These are phyloP conservation scores for Russula brevipes DNA, from an alignment of 768 basidiomycete genomes.

Conservation along the genomic window DNA sequence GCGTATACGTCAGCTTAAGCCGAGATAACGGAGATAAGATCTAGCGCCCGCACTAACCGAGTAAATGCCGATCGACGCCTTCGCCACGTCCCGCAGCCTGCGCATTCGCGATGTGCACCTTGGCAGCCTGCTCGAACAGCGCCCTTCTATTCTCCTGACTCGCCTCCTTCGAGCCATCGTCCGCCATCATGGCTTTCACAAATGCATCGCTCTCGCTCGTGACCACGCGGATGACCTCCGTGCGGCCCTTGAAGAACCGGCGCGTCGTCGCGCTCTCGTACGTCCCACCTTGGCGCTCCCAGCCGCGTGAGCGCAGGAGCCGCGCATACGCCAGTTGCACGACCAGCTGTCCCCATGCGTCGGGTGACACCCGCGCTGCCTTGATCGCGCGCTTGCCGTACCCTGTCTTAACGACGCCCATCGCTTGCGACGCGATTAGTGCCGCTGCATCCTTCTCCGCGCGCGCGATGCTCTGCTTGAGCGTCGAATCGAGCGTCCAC, in stretches of 20 bases:
- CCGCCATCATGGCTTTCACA: slow-evolving; percentile 65
- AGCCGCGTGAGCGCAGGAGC: slow-evolving; percentile 35
- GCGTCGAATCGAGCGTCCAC: slow-evolving; percentile 53
- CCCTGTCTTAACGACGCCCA: slow-evolving; percentile 56
- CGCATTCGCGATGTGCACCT: slow-evolving; percentile 63
- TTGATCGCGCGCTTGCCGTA: slow-evolving; percentile 90
- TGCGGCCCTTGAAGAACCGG: slow-evolving; percentile 81
- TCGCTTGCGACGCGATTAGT: slow-evolving; percentile 57
- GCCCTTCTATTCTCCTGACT: slow-evolving; percentile 44
- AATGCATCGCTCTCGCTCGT: slow-evolving; percentile 72
- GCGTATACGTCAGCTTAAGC: neutral
- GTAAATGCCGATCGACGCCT: slow-evolving; percentile 84
- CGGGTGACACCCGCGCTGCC: slow-evolving; percentile 82
- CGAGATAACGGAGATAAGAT: neutral
- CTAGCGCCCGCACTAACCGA: slow-evolving; percentile 47
- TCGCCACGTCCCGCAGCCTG: slow-evolving; percentile 57
- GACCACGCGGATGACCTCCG: slow-evolving; percentile 88
- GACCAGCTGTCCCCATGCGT: slow-evolving; percentile 92
- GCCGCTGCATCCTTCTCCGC: slow-evolving; percentile 53
- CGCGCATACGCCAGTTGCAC: slow-evolving; percentile 85
- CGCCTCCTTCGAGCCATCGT: slow-evolving; percentile 35
- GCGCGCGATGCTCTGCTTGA: slow-evolving; percentile 45
- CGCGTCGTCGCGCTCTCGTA: slow-evolving; percentile 95
- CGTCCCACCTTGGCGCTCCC: slow-evolving; percentile 65
- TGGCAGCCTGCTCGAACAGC: slow-evolving; percentile 55